phyloP scores from a whole-genome alignment of 2,329 filamentous ascomycete species.

The Penicillium hordei region DNA sequence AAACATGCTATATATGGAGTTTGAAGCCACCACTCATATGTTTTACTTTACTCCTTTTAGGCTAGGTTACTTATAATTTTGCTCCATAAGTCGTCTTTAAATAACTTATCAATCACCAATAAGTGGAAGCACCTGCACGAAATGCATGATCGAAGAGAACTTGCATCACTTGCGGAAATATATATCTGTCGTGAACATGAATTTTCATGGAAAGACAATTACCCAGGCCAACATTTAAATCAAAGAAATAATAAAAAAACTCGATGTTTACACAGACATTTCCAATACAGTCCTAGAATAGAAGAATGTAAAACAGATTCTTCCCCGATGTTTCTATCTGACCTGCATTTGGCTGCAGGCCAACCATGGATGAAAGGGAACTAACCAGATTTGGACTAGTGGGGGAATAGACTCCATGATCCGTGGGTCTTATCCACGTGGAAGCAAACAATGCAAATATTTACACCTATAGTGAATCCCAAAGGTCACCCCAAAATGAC shows the following conservation, averaged over 20 bases:
- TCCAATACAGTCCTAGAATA: neutral
- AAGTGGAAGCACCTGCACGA: neutral
- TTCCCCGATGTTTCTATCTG: slow-evolving; percentile 15
- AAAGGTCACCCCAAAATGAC: neutral
- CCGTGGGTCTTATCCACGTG: slow-evolving; percentile 26
- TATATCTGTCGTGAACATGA: neutral
- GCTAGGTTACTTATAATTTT: neutral
- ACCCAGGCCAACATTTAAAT: neutral
- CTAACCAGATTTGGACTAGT: slow-evolving; percentile 19
- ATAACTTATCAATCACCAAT: neutral
- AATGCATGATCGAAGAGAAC: neutral
- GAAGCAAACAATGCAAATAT: slow-evolving; percentile 25
- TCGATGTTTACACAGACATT: neutral
- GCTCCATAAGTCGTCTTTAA: fast-evolving
- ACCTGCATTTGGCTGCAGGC: slow-evolving; percentile 20
- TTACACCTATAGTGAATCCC: slow-evolving; percentile 8
- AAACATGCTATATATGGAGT: neutral
- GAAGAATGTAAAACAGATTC: neutral
- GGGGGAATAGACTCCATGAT: slow-evolving; percentile 23
- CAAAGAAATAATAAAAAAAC: neutral
- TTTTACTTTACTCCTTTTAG: neutral
- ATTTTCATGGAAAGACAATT: neutral
- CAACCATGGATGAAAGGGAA: slow-evolving; percentile 15
- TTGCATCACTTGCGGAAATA: neutral
- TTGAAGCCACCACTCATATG: neutral